A percentile compares a stretch with the other conserved stretches of the same genome.
These are phyloP conservation scores for Tardiomyces digboiensis DNA, from an alignment of 1,139 yeast species.

Conservation along the genomic window DNA sequence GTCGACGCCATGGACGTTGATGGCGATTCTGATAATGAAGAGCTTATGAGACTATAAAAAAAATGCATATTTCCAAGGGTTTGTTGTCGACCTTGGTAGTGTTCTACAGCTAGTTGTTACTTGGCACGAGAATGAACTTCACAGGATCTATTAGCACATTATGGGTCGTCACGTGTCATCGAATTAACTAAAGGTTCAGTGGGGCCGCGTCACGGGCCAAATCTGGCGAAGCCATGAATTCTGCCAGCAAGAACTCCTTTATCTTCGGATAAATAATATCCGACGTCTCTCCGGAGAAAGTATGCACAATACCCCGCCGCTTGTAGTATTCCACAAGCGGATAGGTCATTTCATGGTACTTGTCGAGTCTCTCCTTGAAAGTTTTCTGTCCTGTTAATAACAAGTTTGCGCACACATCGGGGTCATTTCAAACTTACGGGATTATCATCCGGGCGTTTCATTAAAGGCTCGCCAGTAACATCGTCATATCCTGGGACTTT, in stretches of 20 bases:
- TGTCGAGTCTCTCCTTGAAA: constrained; percentile 55
- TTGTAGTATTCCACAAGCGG: constrained; percentile 60
- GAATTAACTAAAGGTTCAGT: too few relatives aligned
- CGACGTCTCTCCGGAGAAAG: constrained; percentile 68
- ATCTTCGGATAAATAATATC: constrained; percentile 77
- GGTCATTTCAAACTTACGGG: too few relatives aligned
- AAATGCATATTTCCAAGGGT: neutral
- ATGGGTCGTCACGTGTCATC: too few relatives aligned
- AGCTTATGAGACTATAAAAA: neutral
- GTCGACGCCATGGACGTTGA: neutral
- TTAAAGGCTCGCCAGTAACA: constrained; percentile 76
- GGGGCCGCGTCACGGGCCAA: too few relatives aligned
- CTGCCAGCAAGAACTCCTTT: constrained; percentile 5
- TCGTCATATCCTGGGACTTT: constrained; percentile 74
- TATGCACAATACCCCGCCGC: constrained; percentile 41
- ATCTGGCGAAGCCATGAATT: too few relatives aligned
- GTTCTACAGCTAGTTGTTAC: too few relatives aligned
- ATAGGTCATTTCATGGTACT: constrained; percentile 47
- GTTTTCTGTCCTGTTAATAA: too few relatives aligned
- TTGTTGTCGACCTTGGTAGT: too few relatives aligned
- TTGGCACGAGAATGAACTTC: too few relatives aligned
- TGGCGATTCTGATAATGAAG: neutral
- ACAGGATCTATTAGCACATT: too few relatives aligned
- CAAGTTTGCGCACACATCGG: too few relatives aligned
- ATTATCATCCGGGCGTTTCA: constrained; percentile 76